Evolutionary conservation across 2,329 filamentous ascomycete species (phyloP).

Genomic region (Camillea tinctor): DNA sequence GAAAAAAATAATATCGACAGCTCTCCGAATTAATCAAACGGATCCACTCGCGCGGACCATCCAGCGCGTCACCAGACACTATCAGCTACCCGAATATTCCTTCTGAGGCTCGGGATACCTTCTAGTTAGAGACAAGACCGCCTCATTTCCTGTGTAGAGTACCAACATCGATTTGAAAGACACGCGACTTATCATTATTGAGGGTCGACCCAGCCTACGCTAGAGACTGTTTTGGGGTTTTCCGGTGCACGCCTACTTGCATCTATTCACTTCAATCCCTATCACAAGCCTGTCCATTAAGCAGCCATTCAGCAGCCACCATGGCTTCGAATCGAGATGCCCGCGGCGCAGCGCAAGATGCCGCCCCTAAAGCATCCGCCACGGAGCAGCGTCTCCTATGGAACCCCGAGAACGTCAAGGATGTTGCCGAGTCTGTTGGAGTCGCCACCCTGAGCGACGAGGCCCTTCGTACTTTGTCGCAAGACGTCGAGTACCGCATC

Average conservation of each 20-base stretch:
- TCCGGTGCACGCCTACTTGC: too few relatives aligned
- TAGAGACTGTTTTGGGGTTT: background rate
- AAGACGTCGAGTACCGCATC: constrained; percentile 94
- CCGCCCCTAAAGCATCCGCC: constrained; percentile 16
- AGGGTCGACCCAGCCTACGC: too few relatives aligned
- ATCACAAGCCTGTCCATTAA: background rate
- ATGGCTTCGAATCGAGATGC: constrained; percentile 26
- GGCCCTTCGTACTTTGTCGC: constrained; percentile 79
- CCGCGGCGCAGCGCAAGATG: constrained; percentile 24
- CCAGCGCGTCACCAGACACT: too few relatives aligned
- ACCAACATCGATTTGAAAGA: background rate
- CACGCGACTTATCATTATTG: too few relatives aligned
- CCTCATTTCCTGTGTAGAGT: background rate
- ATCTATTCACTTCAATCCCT: background rate
- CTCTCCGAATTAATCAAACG: too few relatives aligned
- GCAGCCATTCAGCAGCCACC: background rate
- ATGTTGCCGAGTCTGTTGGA: constrained; percentile 94
- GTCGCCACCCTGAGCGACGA: constrained; percentile 80
- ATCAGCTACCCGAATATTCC: too few relatives aligned
- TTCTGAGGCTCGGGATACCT: background rate
- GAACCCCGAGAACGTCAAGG: constrained; percentile 94
- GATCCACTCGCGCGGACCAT: too few relatives aligned
- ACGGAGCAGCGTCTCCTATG: constrained; percentile 60
- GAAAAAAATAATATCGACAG: too few relatives aligned
- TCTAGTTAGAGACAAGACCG: background rate